Evolutionary conservation across 2,329 filamentous ascomycete species (phyloP), one percentile per base, ranked within the genome.

Genomic region (Diplodia seriata): DNA sequence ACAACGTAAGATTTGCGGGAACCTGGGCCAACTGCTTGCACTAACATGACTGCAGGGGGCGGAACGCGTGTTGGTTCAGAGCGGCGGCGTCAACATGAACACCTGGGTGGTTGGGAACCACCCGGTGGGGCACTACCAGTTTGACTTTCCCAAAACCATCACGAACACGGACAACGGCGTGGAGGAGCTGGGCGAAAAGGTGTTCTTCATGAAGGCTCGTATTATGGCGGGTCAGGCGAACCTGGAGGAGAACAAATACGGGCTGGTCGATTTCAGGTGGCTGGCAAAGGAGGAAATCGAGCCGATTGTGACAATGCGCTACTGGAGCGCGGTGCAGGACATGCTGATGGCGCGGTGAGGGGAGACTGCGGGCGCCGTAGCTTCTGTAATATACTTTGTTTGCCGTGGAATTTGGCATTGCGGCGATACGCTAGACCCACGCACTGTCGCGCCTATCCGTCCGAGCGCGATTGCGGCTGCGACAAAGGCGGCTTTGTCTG

Each of bases 141-240:
- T 82, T 70, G 82, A 87, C 70, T 85, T 84, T 85, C 85, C 73
- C 78, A 68, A 57, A 40, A 49, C 72, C 1, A 68, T 71, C 5
- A 74, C 73, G 26, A 70, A 70, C 71, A 68, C 68, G 71, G 75
- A 56, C 71, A 72, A n/a, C 68, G 70, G 12, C 70, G 74, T 51
- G 74, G 75, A 36, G 50, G 80, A 85, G 67, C 81, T 85, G 68
- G 93, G 92, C 66, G 87, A 91, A 75, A 97, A 97, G 85, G 90
- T 89, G 2, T 99, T 99, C 81, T 97, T 97, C 85, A 88, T 98
- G 84, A 98, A 98, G 85, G 92, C 89, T 62, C 88, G 95, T 71
- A 98, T 99, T 79, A 92, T 98, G 91, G 93, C 94, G 40, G 95
- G 95, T n/a, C 95, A 98, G 82, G 93, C 91, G 36, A 87, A 97